Conservation (phyloP, 2,329 filamentous ascomycete genomes). For the Colletotrichum tabaci region DNA sequence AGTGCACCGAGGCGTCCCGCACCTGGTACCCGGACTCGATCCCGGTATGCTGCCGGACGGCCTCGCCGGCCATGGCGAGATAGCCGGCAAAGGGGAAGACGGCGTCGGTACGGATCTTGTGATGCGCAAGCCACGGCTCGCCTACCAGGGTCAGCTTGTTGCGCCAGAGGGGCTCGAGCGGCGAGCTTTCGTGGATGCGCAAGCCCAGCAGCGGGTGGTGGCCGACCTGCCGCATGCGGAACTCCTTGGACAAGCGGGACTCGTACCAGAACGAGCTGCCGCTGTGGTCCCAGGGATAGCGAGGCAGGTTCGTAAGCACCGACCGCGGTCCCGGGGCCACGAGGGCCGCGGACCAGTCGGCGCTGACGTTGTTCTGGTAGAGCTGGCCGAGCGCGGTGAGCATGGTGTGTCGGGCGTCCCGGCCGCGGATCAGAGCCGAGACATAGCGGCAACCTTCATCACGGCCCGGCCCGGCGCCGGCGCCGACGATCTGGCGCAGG, state of each 20-base stretch:
- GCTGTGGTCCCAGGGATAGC: constrained; percentile 27
- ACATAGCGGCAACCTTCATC: neutral
- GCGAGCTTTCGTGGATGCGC: no score
- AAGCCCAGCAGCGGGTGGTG: constrained; percentile 22
- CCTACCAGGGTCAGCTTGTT: constrained; percentile 13
- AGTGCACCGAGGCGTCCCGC: neutral
- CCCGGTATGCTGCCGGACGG: constrained; percentile 16
- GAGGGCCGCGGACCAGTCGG: neutral
- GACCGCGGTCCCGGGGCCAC: neutral
- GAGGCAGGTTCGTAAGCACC: neutral
- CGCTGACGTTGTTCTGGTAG: neutral
- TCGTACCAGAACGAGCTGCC: constrained; percentile 6
- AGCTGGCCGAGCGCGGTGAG: constrained; percentile 18
- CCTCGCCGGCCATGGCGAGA: constrained; percentile 32
- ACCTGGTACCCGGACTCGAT: constrained; percentile 17
- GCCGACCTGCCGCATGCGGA: neutral
- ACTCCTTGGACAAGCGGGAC: constrained; percentile 8
- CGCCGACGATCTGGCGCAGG: constrained; percentile 15
- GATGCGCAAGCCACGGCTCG: constrained; percentile 18
- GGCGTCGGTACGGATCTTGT: constrained; percentile 17
- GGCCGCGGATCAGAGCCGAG: neutral
- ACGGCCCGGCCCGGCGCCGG: neutral
- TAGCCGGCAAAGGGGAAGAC: constrained; percentile 26
- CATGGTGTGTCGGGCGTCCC: neutral
- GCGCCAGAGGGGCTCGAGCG: neutral